These are phyloP conservation scores for Diplocarpon mali DNA, from an alignment of 2,329 filamentous ascomycete species.

Conservation along the genomic window DNA sequence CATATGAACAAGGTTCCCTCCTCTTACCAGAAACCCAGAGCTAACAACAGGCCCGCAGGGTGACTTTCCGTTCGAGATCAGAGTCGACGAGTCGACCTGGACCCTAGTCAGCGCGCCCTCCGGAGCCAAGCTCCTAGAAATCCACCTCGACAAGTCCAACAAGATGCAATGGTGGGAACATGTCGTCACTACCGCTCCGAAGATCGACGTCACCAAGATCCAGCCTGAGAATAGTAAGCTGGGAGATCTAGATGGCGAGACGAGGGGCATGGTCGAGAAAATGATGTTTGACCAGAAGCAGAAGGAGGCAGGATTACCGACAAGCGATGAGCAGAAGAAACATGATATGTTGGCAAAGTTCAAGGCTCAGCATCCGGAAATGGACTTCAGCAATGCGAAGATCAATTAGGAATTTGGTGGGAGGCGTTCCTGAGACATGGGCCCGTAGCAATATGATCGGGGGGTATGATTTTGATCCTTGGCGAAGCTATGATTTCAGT, in stretches of 20 bases:
- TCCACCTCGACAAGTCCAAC: constrained; percentile 91
- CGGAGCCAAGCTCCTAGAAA: constrained; percentile 59
- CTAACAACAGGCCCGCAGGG: constrained; percentile 44
- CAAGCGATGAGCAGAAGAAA: constrained; percentile 93
- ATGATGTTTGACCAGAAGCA: constrained; percentile 99
- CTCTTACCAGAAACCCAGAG: not conserved
- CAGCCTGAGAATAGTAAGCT: constrained; percentile 85
- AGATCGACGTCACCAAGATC: constrained; percentile 93
- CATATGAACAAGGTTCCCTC: not conserved
- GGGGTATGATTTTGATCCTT: not conserved
- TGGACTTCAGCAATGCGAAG: constrained; percentile 63
- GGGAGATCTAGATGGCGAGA: constrained; percentile 88
- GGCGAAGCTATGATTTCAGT: not conserved
- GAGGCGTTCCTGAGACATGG: not conserved
- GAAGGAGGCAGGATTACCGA: constrained; percentile 84
- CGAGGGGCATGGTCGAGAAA: constrained; percentile 96
- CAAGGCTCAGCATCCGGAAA: constrained; percentile 44
- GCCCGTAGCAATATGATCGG: not conserved
- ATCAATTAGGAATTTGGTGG: constrained; percentile 34
- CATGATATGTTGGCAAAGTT: constrained; percentile 87
- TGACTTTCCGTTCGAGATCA: constrained; percentile 68
- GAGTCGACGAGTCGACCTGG: constrained; percentile 86
- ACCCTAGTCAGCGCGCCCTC: constrained; percentile 60
- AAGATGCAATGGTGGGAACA: constrained; percentile 99
- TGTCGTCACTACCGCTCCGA: constrained; percentile 74